Evolutionary conservation across 768 basidiomycete species (phyloP), one percentile per base, ranked within the genome.

Genomic region (Boletus insuetus): DNA sequence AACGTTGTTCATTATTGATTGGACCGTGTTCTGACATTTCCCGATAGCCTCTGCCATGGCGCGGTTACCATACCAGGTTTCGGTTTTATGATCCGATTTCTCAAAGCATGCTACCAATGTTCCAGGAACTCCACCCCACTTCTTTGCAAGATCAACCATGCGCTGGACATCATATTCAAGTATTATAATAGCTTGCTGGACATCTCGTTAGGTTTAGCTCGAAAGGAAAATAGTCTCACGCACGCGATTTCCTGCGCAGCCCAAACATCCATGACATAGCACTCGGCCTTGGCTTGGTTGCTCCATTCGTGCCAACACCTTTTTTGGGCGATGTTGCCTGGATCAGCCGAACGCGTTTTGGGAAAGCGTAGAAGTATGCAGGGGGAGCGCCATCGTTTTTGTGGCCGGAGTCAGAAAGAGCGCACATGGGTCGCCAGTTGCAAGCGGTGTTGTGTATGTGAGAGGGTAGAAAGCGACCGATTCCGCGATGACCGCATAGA

Each of bases 191-290:
- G 31, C 8, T 8, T 32, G 19, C 45, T 53, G n/a, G 24, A n/a
- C 37, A 39, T 22, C 20, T 34, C 11, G 12, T 53, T 29, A 46
- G 3, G n/a, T 39, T 14, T 1, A 9, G 4, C 10, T 14, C 19
- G 8, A 8, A 22, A 13, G 20, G n/a, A 45, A 35, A 3, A 20
- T 17, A 2, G 8, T 17, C 24, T 34, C 20, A 44, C 51, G 39
- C 14, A 57, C 55, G 39, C 44, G 3, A 56, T 32, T 22, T 57
- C 58, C 7, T 46, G 3, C 12, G 20, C 19, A 5, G 50, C 19
- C 54, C 54, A 59, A 10, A 58, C n/a, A 10, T 55, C 35, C 49
- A 51, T 58, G 0, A 54, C 12, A 14, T 50, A 54, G 17, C 38
- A 20, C 12, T n/a, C 0, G 1, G 48, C 48, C 0, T 14, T 11